These are phyloP conservation scores for Ophioceras dolichostomum DNA, from an alignment of 2,329 filamentous ascomycete species.

Conservation along the genomic window DNA sequence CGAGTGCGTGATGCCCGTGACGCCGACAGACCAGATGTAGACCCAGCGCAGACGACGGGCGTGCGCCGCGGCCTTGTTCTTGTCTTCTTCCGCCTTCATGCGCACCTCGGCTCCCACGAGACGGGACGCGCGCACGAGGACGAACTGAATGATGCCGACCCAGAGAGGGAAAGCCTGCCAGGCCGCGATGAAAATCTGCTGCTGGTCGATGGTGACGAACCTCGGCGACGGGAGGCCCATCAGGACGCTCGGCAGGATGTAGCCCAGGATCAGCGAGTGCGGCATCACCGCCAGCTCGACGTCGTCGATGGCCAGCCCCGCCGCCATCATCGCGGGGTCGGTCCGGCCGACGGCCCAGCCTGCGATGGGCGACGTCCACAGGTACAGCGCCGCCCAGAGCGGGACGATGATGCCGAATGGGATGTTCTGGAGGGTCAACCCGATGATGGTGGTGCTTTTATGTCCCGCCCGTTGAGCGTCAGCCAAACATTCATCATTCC, in stretches of 20 bases:
- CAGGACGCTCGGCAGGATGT: slow-evolving; percentile 1
- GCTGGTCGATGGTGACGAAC: neutral
- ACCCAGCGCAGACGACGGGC: neutral
- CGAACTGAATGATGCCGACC: neutral
- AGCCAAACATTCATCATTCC: too few relatives aligned
- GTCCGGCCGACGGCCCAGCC: neutral
- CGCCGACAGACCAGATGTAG: neutral
- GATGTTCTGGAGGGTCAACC: neutral
- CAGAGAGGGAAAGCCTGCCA: slow-evolving; percentile 2
- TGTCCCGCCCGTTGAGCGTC: too few relatives aligned
- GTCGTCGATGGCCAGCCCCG: slow-evolving; percentile 1
- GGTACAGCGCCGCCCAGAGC: neutral
- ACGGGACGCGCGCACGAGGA: neutral
- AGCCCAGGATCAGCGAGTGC: slow-evolving; percentile 1
- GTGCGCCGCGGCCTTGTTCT: neutral
- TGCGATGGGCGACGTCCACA: slow-evolving; percentile 2
- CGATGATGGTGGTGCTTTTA: neutral
- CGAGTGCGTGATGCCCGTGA: neutral
- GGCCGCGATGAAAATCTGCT: neutral
- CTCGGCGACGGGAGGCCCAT: neutral
- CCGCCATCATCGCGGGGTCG: neutral
- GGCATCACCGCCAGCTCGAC: slow-evolving; percentile 1
- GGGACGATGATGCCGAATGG: slow-evolving; percentile 1
- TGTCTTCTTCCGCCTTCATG: neutral
- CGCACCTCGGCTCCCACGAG: neutral